Conservation (phyloP, 495 filamentous ascomycete genomes). For the Apodospora peruviana region DNA sequence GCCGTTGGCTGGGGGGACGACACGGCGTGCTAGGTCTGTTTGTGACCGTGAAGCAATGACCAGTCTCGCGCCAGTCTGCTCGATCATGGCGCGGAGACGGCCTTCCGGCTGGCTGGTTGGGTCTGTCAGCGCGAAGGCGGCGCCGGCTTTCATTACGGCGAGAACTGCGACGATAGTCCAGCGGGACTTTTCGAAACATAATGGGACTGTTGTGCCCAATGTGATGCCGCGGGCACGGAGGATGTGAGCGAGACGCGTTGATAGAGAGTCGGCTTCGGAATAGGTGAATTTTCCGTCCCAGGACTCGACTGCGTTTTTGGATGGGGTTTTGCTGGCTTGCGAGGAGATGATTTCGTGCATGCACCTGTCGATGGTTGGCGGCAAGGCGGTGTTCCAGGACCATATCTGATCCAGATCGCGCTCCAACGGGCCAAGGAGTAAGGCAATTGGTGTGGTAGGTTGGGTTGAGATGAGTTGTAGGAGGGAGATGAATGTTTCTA, state of each 20-base stretch:
- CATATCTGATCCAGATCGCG: slow-evolving; percentile 31
- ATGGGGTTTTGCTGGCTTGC: slow-evolving; percentile 20
- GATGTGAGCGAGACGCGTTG: slow-evolving; percentile 42
- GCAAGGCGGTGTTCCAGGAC: slow-evolving; percentile 34
- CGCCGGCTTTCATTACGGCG: slow-evolving; percentile 50
- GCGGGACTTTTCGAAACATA: slow-evolving; percentile 53
- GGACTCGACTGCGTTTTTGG: slow-evolving; percentile 28
- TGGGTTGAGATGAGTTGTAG: no score
- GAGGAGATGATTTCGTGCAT: slow-evolving; percentile 37
- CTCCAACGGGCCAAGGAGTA: slow-evolving; percentile 7
- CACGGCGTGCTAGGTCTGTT: slow-evolving; percentile 20
- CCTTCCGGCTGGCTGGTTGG: slow-evolving; percentile 38
- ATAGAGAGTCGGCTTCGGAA: slow-evolving; percentile 43
- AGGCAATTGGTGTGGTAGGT: no score
- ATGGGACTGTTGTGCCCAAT: slow-evolving; percentile 40
- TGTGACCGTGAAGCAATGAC: slow-evolving; percentile 48
- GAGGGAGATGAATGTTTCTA: slow-evolving; percentile 11
- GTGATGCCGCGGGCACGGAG: slow-evolving; percentile 37
- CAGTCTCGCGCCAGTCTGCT: slow-evolving; percentile 41
- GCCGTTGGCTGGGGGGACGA: slow-evolving; percentile 20
- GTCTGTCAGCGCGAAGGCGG: slow-evolving; percentile 34
- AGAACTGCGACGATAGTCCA: slow-evolving; percentile 48
- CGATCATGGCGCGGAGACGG: slow-evolving; percentile 49
- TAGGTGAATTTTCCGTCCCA: slow-evolving; percentile 61
- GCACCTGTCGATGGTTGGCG: slow-evolving; percentile 27